Base-by-base conservation (phyloP, 2,329 filamentous ascomycete species). In the Trematosphaeria pertusa region DNA sequence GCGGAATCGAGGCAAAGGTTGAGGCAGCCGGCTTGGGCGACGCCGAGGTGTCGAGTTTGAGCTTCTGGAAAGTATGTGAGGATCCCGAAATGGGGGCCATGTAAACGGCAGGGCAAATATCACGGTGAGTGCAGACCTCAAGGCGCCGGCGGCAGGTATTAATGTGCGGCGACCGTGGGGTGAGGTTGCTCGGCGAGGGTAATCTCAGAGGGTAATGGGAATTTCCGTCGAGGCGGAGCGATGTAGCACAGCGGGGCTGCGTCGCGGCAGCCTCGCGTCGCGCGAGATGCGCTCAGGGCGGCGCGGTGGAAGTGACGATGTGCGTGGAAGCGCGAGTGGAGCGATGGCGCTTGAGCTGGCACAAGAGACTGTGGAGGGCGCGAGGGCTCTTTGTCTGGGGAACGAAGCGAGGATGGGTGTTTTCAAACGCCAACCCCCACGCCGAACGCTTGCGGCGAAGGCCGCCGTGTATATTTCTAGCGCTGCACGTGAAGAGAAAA, bases 21-120 rank as follows among this genome's bases (percentile, higher is more conserved):
- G 70, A 72, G 43, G 64, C 58, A 37, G 64, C 56, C 19, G 63
- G 65, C 52, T 71, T 73, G 40, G 59, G 57, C 38, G 65, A 56
- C 37, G 65, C 48, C 46, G 62, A 61, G 46, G 68, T 74, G 52
- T 73, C 64, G 64, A 74, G 60, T 56, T 67, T 72, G 57, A 74
- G 70, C 58, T 74, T 74, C 64, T 70, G 70, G 64, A 74, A 74
- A 58, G 55, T 61, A 56, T 71, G 69, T 69, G 69, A 69, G 64
- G 66, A 66, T 56, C 64, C 64, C 60, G 67, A 54, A 51, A 54
- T 56, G 49, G 69, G 66, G 65, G 70, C 71, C 70, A 74, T 73
- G 65, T 41, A 58, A 65, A 48, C 52, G 50, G 50, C 44, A 49
- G 50, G 48, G 42, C 24, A 60, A 61, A 58, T 55, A 56, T 62